Percentiles rank a stretch among this genome's conserved stretches.
phyloP scores from a whole-genome alignment of 306 rosid genomes.

The Luffa aegyptiaca region DNA sequence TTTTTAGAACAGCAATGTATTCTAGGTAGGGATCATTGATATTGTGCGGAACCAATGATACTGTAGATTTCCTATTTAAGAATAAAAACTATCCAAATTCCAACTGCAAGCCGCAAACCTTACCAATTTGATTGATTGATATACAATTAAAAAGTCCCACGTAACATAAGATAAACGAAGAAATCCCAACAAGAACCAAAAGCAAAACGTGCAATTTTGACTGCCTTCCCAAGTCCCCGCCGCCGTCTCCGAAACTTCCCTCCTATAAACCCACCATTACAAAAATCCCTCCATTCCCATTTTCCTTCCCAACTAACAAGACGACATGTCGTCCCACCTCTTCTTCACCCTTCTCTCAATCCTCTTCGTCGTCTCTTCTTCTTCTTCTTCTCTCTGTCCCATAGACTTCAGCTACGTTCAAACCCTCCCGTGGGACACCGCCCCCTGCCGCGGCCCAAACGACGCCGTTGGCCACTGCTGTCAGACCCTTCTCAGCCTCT shows the following conservation, averaged over 20 bases:
- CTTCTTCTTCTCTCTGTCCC: constrained; percentile 39
- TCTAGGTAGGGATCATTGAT: too few species aligned
- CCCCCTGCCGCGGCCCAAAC: constrained; percentile 31
- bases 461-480: constrained; percentile 33
- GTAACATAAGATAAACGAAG: too few species aligned
- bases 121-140: too few species aligned
- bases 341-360: not conserved
- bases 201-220: not conserved
- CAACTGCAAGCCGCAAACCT: too few species aligned
- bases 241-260: not conserved
- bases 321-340: not conserved
- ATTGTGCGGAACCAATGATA: too few species aligned
- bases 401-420: constrained; percentile 56
- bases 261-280: not conserved
- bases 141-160: too few species aligned
- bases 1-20: too few species aligned
- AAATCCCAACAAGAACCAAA: not conserved
- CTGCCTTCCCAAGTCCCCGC: not conserved
- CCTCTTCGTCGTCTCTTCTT: not conserved
- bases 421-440: constrained; percentile 66
- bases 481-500: constrained; percentile 46
- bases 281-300: not conserved
- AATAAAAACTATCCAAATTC: too few species aligned
- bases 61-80: too few species aligned
- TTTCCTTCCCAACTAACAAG: not conserved